Evolutionary conservation across 176 grass and related monocot genomes (phyloP), one percentile per base, ranked within the genome.

Genomic region (Metroxylon sagu): DNA sequence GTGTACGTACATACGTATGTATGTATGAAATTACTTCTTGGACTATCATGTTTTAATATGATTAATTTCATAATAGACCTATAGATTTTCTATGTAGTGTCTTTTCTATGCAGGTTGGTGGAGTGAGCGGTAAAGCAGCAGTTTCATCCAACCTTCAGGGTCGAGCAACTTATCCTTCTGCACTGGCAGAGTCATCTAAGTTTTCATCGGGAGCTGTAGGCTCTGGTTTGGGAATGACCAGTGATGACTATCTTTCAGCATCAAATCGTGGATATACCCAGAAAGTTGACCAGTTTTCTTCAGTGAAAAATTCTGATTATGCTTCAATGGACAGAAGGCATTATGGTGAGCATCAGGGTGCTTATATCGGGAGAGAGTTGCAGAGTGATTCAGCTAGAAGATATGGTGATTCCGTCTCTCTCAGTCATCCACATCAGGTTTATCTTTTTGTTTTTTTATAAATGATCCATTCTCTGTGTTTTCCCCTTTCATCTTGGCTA

Each of bases 341-440:
- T 27, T 92, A 93, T 78, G 27, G 82, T 60, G 94, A 98, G 67
- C 78, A 77, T 72, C 78, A 83, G n/a, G 19, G 80, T 57, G 66
- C 77, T 82, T 89, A 85, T 85, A 74, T 69, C 53, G 70, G 81
- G 54, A 89, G 94, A 71, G 92, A 97, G 49, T 71, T 78, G 19
- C 71, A 74, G 10, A 52, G 57, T 81, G 94, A 98, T 83, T 79
- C 86, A 70, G 84, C 81, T 70, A 80, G 94, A 73, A 98, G 94
- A 92, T 98, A 93, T 57, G 71, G 82, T 1, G 94, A 98, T 54
- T 77, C 83, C 68, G 57, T 83, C 53, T 71, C 80, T 68, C 60
- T 78, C 50, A 64, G 71, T 52, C 77, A 76, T 59, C 93, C 80
- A 68, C 70, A 63, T 73, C 70, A 73, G 59, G 70, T 73, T 74